These are phyloP conservation scores for Amanita fuliginea DNA, from an alignment of 768 basidiomycete species.

Conservation along the genomic window DNA sequence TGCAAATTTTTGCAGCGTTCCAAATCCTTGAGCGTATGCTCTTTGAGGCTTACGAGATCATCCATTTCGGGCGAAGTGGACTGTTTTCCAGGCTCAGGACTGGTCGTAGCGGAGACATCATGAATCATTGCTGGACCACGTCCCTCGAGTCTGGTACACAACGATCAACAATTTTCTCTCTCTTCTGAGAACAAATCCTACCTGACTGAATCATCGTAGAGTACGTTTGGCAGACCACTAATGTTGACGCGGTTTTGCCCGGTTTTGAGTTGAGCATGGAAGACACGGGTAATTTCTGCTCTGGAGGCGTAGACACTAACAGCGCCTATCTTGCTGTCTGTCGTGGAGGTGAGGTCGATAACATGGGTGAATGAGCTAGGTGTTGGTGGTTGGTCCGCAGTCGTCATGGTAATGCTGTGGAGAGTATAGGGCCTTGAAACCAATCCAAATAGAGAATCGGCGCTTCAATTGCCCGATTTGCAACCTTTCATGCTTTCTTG, in stretches of 20 bases:
- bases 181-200: slow-evolving; percentile 11
- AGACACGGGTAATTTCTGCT: slow-evolving; percentile 27
- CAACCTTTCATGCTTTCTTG: too few species aligned
- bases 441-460: too few species aligned
- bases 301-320: slow-evolving; percentile 24
- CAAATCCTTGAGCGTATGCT: slow-evolving; percentile 17
- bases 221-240: slow-evolving; percentile 22
- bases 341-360: slow-evolving; percentile 15
- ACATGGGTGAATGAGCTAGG: slow-evolving; percentile 2
- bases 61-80: slow-evolving; percentile 17
- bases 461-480: not conserved
- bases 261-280: slow-evolving; percentile 17
- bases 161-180: too few species aligned
- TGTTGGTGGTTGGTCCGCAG: too few species aligned
- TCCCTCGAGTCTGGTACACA: slow-evolving; percentile 19
- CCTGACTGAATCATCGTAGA: slow-evolving; percentile 30
- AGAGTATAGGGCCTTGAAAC: too few species aligned
- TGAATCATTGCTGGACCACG: slow-evolving; percentile 35
- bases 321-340: slow-evolving; percentile 21
- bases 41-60: slow-evolving; percentile 16
- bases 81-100: slow-evolving; percentile 9
- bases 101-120: slow-evolving; percentile 25
- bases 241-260: slow-evolving; percentile 32
- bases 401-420: too few species aligned
- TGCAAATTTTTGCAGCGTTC: slow-evolving; percentile 15